phyloP scores from a whole-genome alignment of 768 basidiomycete species.

The Xanthoconium purpureum region DNA sequence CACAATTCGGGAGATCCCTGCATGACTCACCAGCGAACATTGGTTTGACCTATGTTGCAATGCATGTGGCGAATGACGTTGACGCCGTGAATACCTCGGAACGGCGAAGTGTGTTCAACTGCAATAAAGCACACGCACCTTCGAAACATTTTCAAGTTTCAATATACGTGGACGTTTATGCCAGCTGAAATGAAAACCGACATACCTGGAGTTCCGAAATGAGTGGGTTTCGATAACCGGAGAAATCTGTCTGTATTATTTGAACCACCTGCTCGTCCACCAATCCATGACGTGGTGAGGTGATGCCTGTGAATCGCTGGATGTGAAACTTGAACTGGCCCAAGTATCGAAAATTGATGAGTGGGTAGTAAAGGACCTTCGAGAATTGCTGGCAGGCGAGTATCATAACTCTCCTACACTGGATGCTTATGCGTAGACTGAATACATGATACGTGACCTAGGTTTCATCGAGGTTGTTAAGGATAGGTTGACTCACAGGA shows the following conservation, averaged over 20 bases:
- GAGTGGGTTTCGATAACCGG: neutral
- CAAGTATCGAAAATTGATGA: neutral
- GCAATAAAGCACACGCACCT: neutral
- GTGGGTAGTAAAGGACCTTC: neutral
- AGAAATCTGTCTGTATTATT: too few species aligned
- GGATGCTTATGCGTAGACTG: neutral
- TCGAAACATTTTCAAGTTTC: neutral
- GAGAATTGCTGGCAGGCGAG: constrained; percentile 7
- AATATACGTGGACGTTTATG: neutral
- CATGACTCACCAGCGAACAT: neutral
- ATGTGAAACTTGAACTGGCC: too few species aligned
- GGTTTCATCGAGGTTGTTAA: neutral
- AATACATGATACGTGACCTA: neutral
- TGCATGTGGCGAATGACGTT: neutral
- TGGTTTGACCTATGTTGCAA: neutral
- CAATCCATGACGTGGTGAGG: too few species aligned
- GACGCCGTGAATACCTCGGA: neutral
- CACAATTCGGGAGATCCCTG: neutral
- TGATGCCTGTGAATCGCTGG: too few species aligned
- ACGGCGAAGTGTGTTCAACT: neutral
- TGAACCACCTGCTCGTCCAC: too few species aligned
- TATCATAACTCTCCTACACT: neutral
- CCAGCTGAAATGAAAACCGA: neutral
- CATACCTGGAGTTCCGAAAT: neutral
- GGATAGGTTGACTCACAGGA: neutral